phyloP scores from a whole-genome alignment of 371 early-diverging fungal species.

The Mucor indicus region DNA sequence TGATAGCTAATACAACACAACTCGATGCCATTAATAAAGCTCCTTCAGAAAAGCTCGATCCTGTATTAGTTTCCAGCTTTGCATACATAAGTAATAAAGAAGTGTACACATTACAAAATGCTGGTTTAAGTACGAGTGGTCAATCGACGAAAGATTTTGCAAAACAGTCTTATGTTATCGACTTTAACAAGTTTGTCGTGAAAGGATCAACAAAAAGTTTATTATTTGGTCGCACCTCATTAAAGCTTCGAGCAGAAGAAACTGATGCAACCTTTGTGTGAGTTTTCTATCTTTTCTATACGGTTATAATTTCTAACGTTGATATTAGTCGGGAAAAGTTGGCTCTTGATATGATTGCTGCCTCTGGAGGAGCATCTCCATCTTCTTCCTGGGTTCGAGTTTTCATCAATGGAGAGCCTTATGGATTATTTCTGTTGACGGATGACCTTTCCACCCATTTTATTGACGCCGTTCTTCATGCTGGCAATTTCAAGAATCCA shows the following conservation, averaged over 20 bases:
- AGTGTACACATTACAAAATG: slow-evolving; percentile 35
- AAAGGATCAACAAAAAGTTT: slow-evolving; percentile 22
- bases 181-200: slow-evolving; percentile 40
- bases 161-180: slow-evolving; percentile 54
- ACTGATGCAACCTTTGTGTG: slow-evolving; percentile 51
- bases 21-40: slow-evolving; percentile 30
- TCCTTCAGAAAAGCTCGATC: slow-evolving; percentile 29
- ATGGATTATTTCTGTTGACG: slow-evolving; percentile 54
- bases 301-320: not conserved
- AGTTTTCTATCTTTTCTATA: slow-evolving; percentile 2
- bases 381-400: slow-evolving; percentile 49
- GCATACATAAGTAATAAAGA: slow-evolving; percentile 47
- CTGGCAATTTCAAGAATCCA: slow-evolving; percentile 23
- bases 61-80: slow-evolving; percentile 24
- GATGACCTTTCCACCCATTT: slow-evolving; percentile 53
- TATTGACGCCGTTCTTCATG: slow-evolving; percentile 39
- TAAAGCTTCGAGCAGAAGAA: slow-evolving; percentile 53
- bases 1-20: slow-evolving; percentile 36
- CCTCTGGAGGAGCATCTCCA: slow-evolving; percentile 52
- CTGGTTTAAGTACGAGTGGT: slow-evolving; percentile 49
- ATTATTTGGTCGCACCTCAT: slow-evolving; percentile 44
- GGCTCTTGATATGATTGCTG: slow-evolving; percentile 46
- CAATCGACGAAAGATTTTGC: slow-evolving; percentile 56
- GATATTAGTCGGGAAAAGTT: slow-evolving; percentile 46
- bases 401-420: slow-evolving; percentile 48